phyloP scores from a whole-genome alignment of 2,329 filamentous ascomycete species.

The Chalaropsis thielavioides region DNA sequence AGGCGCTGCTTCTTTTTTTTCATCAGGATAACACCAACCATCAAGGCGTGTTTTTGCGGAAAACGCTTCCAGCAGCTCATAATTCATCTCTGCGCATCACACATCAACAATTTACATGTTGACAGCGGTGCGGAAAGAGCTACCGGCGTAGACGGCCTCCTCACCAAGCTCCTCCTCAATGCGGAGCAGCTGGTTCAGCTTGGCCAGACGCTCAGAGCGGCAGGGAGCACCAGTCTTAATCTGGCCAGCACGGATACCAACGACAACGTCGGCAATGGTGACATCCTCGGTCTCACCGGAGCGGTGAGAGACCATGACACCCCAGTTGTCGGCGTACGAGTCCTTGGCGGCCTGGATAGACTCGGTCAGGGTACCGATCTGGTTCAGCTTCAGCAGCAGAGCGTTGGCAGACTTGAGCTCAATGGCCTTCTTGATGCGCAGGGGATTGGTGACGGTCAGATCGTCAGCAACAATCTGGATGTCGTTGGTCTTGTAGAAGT shows the following conservation, averaged over 20 bases:
- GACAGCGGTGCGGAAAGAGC: constrained; percentile 81
- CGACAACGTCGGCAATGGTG: constrained; percentile 94
- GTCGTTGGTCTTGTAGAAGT: constrained; percentile 98
- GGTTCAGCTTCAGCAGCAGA: constrained; percentile 98
- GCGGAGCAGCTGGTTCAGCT: constrained; percentile 99
- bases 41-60: constrained; percentile 16
- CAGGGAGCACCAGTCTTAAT: constrained; percentile 98
- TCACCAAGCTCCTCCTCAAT: constrained; percentile 97
- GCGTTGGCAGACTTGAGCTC: constrained; percentile 98
- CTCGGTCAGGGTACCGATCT: constrained; percentile 97
- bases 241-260: constrained; percentile 90
- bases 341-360: constrained; percentile 99
- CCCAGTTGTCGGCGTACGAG: constrained; percentile 89
- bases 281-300: constrained; percentile 99
- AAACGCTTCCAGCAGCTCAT: constrained; percentile 16
- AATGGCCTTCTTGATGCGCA: constrained; percentile 99
- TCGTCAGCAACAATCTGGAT: constrained; percentile 99
- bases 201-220: constrained; percentile 94
- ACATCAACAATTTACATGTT: constrained; percentile 51
- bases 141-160: constrained; percentile 81
- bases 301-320: constrained; percentile 98
- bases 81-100: constrained; percentile 11
- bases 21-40: constrained; percentile 12
- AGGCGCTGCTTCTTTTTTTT: constrained; percentile 8
- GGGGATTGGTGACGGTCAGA: constrained; percentile 96